Percentiles rank a stretch among this genome's conserved stretches.
phyloP scores from a whole-genome alignment of 495 filamentous ascomycete species.

The Sordaria brevicollis region DNA sequence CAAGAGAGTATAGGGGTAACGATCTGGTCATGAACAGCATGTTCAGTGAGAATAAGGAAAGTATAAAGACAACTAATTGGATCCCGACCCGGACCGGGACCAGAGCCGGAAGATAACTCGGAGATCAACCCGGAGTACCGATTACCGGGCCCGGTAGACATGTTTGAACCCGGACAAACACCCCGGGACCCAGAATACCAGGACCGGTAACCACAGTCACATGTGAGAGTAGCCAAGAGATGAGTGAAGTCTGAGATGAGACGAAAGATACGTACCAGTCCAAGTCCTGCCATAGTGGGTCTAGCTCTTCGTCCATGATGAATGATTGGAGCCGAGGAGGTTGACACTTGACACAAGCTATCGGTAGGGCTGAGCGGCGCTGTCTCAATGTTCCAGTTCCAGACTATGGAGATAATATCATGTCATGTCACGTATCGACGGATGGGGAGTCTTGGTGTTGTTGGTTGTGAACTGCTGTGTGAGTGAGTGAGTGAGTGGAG shows the following conservation, averaged over 20 bases:
- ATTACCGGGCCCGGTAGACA: not conserved
- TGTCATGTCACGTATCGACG: not conserved
- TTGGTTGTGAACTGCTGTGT: not conserved
- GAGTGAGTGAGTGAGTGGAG: not conserved
- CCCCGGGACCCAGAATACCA: not conserved
- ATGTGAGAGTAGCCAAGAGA: not conserved
- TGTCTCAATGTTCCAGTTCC: not conserved
- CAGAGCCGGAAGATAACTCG: not conserved
- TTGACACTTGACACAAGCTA: not conserved
- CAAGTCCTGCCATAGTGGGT: constrained; percentile 62
- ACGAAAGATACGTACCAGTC: constrained; percentile 39
- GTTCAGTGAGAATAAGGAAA: no score
- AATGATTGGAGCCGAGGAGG: constrained; percentile 20
- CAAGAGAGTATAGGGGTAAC: not conserved
- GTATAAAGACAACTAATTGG: not conserved
- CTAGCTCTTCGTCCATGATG: constrained; percentile 41
- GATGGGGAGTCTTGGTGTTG: not conserved
- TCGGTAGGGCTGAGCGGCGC: not conserved
- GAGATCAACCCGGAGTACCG: not conserved
- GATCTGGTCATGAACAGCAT: no score
- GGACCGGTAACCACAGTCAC: not conserved
- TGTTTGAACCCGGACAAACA: not conserved
- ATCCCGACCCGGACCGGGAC: constrained; percentile 3
- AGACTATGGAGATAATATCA: not conserved
- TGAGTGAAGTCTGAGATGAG: not conserved